A percentile compares a stretch with the other conserved stretches of the same genome.
These are phyloP conservation scores for Citrus australasica DNA, from an alignment of 345 rosid species.

Conservation along the genomic window DNA sequence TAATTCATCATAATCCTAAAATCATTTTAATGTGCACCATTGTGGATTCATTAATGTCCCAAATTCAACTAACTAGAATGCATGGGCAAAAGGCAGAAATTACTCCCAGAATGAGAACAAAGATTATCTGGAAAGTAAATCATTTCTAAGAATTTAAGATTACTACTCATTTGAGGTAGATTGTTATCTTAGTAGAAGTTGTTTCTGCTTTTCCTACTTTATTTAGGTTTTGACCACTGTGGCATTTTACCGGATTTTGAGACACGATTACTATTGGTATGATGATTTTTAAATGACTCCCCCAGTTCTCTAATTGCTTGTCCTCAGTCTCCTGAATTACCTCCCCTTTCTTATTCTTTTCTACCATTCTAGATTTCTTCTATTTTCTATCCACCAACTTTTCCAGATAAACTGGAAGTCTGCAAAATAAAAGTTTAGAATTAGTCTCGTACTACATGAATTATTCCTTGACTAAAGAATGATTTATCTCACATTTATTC, in stretches of 20 bases:
- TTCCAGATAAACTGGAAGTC: background rate
- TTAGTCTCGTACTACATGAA: background rate
- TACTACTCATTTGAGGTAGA: background rate
- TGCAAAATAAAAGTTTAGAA: background rate
- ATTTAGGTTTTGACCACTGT: background rate
- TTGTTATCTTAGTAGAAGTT: background rate
- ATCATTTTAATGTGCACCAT: background rate
- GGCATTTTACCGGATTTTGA: background rate
- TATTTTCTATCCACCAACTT: background rate
- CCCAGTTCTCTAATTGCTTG: background rate
- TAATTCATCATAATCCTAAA: background rate
- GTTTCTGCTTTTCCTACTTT: background rate
- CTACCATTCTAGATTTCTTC: background rate
- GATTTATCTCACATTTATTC: background rate
- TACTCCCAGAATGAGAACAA: background rate
- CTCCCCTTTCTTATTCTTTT: background rate
- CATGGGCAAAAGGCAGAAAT: background rate
- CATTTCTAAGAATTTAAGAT: background rate
- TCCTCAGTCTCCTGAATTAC: background rate
- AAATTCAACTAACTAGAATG: background rate
- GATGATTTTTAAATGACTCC: background rate
- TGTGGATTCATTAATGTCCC: background rate
- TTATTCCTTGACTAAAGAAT: slow-evolving; percentile 5
- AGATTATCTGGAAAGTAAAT: background rate
- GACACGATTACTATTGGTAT: background rate